Conservation (phyloP, 2,329 filamentous ascomycete genomes). For the Ceratocystis diversiconidia region DNA sequence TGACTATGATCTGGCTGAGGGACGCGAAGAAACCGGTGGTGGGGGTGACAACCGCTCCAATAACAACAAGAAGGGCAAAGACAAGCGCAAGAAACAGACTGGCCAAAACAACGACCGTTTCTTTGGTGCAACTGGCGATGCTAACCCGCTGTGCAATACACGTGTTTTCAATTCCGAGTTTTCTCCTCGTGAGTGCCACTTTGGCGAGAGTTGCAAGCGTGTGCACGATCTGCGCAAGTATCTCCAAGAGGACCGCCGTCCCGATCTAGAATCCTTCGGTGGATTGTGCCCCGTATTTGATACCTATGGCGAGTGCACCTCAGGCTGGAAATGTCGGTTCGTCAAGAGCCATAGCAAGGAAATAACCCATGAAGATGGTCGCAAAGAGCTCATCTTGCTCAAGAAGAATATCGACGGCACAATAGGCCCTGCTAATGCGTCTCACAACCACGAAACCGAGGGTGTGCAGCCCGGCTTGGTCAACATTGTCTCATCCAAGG, state of each 20-base stretch:
- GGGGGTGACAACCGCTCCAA: slow-evolving; percentile 27
- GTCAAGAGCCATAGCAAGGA: slow-evolving; percentile 77
- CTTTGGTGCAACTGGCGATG: slow-evolving; percentile 69
- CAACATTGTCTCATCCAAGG: slow-evolving; percentile 55
- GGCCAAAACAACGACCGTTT: slow-evolving; percentile 68
- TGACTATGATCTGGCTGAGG: slow-evolving; percentile 24
- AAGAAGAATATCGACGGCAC: slow-evolving; percentile 27
- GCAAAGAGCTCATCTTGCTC: slow-evolving; percentile 60
- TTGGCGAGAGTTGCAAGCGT: slow-evolving; percentile 66
- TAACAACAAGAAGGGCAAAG: slow-evolving; percentile 31
- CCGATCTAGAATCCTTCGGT: slow-evolving; percentile 60
- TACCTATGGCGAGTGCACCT: slow-evolving; percentile 57
- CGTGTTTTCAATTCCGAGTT: slow-evolving; percentile 62
- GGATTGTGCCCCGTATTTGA: slow-evolving; percentile 75
- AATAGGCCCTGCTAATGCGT: slow-evolving; percentile 25
- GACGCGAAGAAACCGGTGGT: slow-evolving; percentile 32
- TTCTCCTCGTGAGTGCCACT: slow-evolving; percentile 61
- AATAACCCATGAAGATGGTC: slow-evolving; percentile 60
- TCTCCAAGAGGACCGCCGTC: slow-evolving; percentile 57
- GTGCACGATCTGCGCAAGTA: slow-evolving; percentile 80
- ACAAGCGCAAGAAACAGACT: slow-evolving; percentile 34
- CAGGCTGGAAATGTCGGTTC: slow-evolving; percentile 92
- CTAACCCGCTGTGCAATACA: slow-evolving; percentile 62
- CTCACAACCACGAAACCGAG: slow-evolving; percentile 30
- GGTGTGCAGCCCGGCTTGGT: slow-evolving; percentile 51